These are phyloP conservation scores for Zygoascus ofunaensis DNA, from an alignment of 805 yeast species.

Conservation along the genomic window DNA sequence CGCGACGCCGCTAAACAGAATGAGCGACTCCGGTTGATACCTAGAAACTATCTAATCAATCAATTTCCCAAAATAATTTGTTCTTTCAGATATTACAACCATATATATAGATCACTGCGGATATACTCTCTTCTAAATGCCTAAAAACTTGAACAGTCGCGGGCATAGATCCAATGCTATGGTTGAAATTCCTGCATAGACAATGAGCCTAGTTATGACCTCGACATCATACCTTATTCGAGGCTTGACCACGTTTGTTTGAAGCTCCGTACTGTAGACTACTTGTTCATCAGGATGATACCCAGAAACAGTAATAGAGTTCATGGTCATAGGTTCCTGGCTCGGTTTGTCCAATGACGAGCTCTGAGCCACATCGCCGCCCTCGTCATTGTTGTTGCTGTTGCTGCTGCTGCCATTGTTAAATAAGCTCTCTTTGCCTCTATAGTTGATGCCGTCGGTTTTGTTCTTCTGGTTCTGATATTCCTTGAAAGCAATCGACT, in stretches of 20 bases:
- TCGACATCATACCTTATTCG: conserved; percentile 58
- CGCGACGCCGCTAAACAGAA: background rate
- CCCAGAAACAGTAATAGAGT: background rate
- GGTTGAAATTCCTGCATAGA: conserved; percentile 72
- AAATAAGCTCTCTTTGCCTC: background rate
- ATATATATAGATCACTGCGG: too few relatives aligned
- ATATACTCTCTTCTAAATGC: conserved; percentile 1
- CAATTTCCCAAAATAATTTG: too few relatives aligned
- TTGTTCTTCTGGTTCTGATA: conserved; percentile 19
- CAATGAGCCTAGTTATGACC: conserved; percentile 63
- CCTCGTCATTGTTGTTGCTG: background rate
- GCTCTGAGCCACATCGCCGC: background rate
- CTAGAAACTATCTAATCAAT: too few relatives aligned
- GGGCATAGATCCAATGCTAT: conserved; percentile 33
- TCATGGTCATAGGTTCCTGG: background rate
- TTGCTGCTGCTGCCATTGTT: background rate
- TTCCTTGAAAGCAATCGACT: conserved; percentile 28
- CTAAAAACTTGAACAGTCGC: conserved; percentile 9
- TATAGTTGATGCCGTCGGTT: conserved; percentile 12
- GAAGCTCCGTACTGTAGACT: conserved; percentile 11
- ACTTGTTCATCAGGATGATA: background rate
- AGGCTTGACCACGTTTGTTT: conserved; percentile 23
- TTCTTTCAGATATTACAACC: too few relatives aligned
- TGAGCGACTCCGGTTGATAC: too few relatives aligned
- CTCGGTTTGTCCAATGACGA: background rate